phyloP scores from a whole-genome alignment of 331 rosid genomes.

The Telfairia occidentalis region DNA sequence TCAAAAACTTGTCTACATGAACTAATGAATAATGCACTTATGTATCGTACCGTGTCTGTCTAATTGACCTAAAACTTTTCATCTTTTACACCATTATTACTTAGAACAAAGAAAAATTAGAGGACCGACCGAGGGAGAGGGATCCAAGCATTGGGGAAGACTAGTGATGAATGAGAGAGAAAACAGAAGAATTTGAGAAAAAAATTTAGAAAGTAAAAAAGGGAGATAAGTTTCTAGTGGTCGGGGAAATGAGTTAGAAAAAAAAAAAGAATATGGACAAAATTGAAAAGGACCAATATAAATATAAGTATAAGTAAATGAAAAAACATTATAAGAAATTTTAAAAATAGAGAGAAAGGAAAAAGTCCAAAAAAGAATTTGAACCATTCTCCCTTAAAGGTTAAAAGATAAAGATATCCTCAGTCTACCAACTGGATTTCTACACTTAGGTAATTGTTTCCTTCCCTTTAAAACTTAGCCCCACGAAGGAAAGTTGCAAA shows the following conservation, averaged over 20 bases:
- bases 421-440: background rate
- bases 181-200: too few species aligned
- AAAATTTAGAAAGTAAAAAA: background rate
- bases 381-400: background rate
- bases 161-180: background rate
- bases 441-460: background rate
- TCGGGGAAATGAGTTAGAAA: too few species aligned
- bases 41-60: background rate
- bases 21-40: too few species aligned
- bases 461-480: background rate
- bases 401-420: background rate
- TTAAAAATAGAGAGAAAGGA: background rate
- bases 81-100: too few species aligned
- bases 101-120: too few species aligned
- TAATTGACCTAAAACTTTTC: background rate
- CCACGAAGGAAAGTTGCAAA: too few species aligned
- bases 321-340: background rate
- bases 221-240: too few species aligned
- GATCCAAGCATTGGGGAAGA: too few species aligned
- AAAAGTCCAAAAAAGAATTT: conserved; percentile 1
- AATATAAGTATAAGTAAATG: background rate
- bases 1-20: too few species aligned
- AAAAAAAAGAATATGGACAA: background rate
- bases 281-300: background rate
- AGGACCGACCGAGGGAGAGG: too few species aligned